A percentile compares a stretch with the other conserved stretches of the same genome.
Conservation (phyloP, 2,329 filamentous ascomycete genomes). For the Colletotrichum spinosum region DNA sequence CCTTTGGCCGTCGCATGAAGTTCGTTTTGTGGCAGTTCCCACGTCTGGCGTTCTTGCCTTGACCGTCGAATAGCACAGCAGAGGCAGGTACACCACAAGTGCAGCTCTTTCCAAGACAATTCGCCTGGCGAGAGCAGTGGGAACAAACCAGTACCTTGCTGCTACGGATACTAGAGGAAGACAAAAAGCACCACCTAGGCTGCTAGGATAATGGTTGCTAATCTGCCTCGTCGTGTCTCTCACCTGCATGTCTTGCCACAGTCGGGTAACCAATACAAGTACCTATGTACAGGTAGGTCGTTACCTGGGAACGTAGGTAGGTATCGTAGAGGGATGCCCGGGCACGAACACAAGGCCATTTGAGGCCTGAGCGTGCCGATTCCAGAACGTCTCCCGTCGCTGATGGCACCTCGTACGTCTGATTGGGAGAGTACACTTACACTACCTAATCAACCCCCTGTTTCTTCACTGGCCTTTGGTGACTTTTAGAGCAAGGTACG, state of each 20-base stretch:
- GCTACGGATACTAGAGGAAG: no score
- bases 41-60: not conserved
- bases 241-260: constrained; percentile 17
- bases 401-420: not conserved
- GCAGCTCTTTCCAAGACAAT: no score
- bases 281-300: not conserved
- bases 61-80: no score
- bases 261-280: no score
- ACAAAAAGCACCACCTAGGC: no score
- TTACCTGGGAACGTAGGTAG: not conserved
- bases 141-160: no score
- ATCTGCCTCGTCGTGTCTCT: not conserved
- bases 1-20: constrained; percentile 23
- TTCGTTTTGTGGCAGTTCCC: constrained; percentile 8
- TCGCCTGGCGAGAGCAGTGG: no score
- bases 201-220: no score
- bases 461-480: constrained; percentile 12
- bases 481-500: constrained; percentile 27
- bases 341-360: not conserved
- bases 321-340: not conserved
- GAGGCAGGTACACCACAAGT: no score
- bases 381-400: not conserved
- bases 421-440: not conserved
- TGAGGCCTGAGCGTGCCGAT: constrained; percentile 16
- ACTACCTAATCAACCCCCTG: constrained; percentile 3